Percentiles rank a stretch among this genome's conserved stretches.
These are phyloP conservation scores for Didymella sp. DNA, from an alignment of 2,329 filamentous ascomycete species.

Conservation along the genomic window DNA sequence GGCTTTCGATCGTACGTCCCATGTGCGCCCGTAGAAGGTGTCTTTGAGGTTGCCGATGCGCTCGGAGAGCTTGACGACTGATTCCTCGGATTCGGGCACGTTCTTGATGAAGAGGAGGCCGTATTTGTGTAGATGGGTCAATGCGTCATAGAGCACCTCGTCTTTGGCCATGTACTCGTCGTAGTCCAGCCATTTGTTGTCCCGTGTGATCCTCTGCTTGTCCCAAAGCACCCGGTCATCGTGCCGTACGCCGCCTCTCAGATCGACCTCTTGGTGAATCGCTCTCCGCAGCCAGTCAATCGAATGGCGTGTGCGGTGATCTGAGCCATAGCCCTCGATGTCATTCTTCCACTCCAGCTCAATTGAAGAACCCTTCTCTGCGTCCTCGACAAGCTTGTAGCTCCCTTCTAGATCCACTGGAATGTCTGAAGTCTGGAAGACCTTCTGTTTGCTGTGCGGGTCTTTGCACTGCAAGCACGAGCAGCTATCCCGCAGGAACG, in stretches of 20 bases:
- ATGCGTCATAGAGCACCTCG: conserved; percentile 64
- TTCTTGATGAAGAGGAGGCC: conserved; percentile 80
- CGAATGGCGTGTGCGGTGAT: conserved; percentile 53
- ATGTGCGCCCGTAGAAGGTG: conserved; percentile 90
- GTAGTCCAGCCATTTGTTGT: conserved; percentile 70
- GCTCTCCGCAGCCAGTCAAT: conserved; percentile 43
- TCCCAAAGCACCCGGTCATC: conserved; percentile 56
- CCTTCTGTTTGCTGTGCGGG: conserved; percentile 66
- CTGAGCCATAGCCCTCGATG: conserved; percentile 52
- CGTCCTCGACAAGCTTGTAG: conserved; percentile 45
- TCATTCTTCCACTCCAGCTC: conserved; percentile 69
- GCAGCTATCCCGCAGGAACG: conserved; percentile 65
- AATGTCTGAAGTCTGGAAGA: conserved; percentile 71
- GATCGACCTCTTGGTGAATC: conserved; percentile 42
- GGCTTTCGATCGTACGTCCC: conserved; percentile 84
- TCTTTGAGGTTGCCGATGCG: conserved; percentile 80
- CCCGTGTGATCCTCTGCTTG: conserved; percentile 52
- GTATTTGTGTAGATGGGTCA: conserved; percentile 67
- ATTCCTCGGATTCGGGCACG: conserved; percentile 71
- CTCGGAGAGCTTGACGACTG: conserved; percentile 71
- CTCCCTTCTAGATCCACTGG: conserved; percentile 52
- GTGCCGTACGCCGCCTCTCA: conserved; percentile 45
- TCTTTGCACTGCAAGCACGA: conserved; percentile 64
- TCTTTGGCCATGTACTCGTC: conserved; percentile 71
- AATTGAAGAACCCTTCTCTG: conserved; percentile 55